A percentile compares a stretch with the other conserved stretches of the same genome.
phyloP scores from a whole-genome alignment of 2,329 filamentous ascomycete genomes.

The Cladosporium sphaerospermum region DNA sequence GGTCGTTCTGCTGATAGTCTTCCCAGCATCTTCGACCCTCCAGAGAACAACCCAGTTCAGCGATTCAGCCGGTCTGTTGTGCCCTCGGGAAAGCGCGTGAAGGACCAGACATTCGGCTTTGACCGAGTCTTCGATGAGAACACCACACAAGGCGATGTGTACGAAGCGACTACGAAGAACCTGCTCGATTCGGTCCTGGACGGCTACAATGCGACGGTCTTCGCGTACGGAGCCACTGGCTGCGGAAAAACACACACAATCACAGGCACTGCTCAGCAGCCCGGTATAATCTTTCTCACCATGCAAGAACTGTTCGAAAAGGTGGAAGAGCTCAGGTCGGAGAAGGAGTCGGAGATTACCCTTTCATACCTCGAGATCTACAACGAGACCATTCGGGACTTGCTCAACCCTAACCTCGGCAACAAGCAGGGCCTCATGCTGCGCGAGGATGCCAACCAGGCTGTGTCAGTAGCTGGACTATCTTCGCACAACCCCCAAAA shows the following conservation, averaged over 20 bases:
- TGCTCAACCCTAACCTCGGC: constrained; percentile 77
- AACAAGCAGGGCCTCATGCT: constrained; percentile 82
- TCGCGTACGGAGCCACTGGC: constrained; percentile 94
- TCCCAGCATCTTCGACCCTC: constrained; percentile 85
- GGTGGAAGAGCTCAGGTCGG: constrained; percentile 76
- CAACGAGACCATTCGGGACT: constrained; percentile 95
- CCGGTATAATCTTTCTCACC: constrained; percentile 95
- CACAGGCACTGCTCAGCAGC: constrained; percentile 77
- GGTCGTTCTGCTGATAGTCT: no score
- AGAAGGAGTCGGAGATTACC: constrained; percentile 84
- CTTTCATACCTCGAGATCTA: constrained; percentile 97
- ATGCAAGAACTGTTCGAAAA: constrained; percentile 99
- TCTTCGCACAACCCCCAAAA: constrained; percentile 87
- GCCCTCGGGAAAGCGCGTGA: constrained; percentile 77
- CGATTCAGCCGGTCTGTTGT: constrained; percentile 78
- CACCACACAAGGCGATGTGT: constrained; percentile 84
- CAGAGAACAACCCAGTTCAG: constrained; percentile 87
- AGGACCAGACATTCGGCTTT: constrained; percentile 96
- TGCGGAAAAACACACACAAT: constrained; percentile 99
- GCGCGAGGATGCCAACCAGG: constrained; percentile 87
- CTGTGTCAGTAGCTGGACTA: constrained; percentile 83
- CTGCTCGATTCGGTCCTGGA: constrained; percentile 94
- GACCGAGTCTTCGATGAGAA: constrained; percentile 97
- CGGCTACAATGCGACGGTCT: constrained; percentile 97
- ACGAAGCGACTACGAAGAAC: constrained; percentile 82